Conservation (phyloP, 176 grass and related monocot species). For the Avena eriantha region DNA sequence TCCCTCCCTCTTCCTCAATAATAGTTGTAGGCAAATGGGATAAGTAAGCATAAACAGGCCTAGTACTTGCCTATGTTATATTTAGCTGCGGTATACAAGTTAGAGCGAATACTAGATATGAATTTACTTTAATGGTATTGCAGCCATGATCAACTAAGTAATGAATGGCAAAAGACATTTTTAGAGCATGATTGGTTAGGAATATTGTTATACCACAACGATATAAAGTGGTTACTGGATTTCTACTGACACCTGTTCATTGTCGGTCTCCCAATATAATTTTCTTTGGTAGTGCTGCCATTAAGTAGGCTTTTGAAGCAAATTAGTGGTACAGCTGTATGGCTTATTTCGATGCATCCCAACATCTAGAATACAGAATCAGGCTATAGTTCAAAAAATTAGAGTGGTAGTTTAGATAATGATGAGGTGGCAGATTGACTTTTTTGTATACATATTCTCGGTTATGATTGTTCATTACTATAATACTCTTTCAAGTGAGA, state of each 20-base stretch:
- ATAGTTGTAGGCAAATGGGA: constrained; percentile 44
- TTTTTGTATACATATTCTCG: neutral
- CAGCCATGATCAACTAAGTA: constrained; percentile 18
- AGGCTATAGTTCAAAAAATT: constrained; percentile 39
- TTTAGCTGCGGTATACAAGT: constrained; percentile 22
- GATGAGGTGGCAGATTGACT: constrained; percentile 40
- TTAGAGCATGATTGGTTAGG: constrained; percentile 33
- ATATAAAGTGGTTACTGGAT: constrained; percentile 40
- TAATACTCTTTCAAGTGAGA: neutral
- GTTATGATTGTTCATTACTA: constrained; percentile 20
- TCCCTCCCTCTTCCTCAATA: constrained; percentile 23
- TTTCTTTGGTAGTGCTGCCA: constrained; percentile 43
- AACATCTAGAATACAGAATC: constrained; percentile 58
- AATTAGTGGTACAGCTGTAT: constrained; percentile 65
- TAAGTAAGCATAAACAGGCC: constrained; percentile 32
- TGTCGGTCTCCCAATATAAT: constrained; percentile 40
- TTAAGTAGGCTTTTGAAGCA: constrained; percentile 37
- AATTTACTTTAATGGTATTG: constrained; percentile 39
- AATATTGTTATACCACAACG: constrained; percentile 46
- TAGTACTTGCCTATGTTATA: constrained; percentile 37
- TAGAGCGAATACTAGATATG: constrained; percentile 15
- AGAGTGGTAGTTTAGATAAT: constrained; percentile 39
- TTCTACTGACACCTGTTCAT: constrained; percentile 45
- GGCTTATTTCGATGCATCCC: constrained; percentile 55
- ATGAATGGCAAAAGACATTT: constrained; percentile 16